Conservation (phyloP, 1,139 yeast species). For the Yamadazyma dendronema region DNA sequence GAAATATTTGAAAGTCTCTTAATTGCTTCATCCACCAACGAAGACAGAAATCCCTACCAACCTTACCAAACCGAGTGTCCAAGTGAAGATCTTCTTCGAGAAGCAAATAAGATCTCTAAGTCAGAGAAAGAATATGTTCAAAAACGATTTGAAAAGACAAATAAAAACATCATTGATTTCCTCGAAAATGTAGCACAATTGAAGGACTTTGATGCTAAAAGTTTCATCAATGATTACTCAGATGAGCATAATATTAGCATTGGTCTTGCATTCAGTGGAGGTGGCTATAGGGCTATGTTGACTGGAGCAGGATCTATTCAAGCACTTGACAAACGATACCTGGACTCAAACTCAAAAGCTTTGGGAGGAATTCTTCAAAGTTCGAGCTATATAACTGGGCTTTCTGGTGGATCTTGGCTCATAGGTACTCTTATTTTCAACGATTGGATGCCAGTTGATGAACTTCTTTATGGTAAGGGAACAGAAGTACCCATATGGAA, state of each 20-base stretch:
- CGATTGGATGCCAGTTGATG: slow-evolving; percentile 38
- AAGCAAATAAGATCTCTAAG: slow-evolving; percentile 25
- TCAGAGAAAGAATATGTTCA: slow-evolving; percentile 29
- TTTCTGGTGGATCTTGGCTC: slow-evolving; percentile 47
- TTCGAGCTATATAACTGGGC: slow-evolving; percentile 38
- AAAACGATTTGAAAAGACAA: slow-evolving; percentile 30
- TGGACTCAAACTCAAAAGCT: slow-evolving; percentile 24
- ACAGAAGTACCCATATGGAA: slow-evolving; percentile 33
- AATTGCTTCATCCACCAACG: background rate
- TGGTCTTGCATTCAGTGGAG: slow-evolving; percentile 46
- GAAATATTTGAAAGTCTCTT: background rate
- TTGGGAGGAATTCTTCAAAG: slow-evolving; percentile 44
- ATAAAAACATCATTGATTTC: slow-evolving; percentile 30
- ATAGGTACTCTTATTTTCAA: slow-evolving; percentile 39
- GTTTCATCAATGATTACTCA: slow-evolving; percentile 26
- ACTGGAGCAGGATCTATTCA: slow-evolving; percentile 42
- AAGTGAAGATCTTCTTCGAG: slow-evolving; percentile 20
- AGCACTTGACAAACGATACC: slow-evolving; percentile 34
- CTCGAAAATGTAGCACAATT: slow-evolving; percentile 31
- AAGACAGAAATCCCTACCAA: slow-evolving; percentile 22
- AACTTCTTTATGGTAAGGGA: slow-evolving; percentile 23
- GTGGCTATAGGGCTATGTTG: slow-evolving; percentile 48
- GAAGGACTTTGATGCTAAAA: slow-evolving; percentile 31
- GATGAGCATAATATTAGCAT: slow-evolving; percentile 34
- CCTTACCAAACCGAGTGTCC: slow-evolving; percentile 32